Base-by-base conservation (phyloP, 2,329 filamentous ascomycete genomes). In the Botryotinia narcissicola region DNA sequence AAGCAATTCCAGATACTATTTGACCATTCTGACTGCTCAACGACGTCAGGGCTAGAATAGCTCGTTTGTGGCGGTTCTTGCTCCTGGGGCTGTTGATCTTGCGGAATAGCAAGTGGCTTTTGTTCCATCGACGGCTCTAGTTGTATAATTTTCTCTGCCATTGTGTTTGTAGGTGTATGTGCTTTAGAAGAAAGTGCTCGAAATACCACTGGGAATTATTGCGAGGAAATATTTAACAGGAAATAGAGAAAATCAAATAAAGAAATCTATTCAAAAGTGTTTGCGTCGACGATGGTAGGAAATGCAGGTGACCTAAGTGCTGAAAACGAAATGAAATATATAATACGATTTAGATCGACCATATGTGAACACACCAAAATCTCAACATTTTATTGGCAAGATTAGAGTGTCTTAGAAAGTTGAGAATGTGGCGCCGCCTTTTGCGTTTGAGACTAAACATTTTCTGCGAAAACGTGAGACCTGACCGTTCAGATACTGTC, bases 1-100 rank as follows among this genome's bases (percentile, higher is more conserved):
- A 72, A 72, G 59, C 71, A 72, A 68, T 72, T 42, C 71, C 71
- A 72, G 20, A 68, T 51, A 44, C 48, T 61, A 48, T 68, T 60
- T 46, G 37, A n/a, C 62, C 71, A 72, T 72, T 40, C 59, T 61
- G 71, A 72, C 18, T 61, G 12, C 44, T 66, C 48, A 8, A 68
- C 25, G 12, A 42, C 25, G 20, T 63, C 62, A 35, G 40, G 67
- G 29, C 67, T 54, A 37, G 51, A 35, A 70, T 70, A 70, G 37
- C 18, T 35, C 25, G 67, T 35, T 60, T 6, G 37, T 70, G 57
- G 66, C 35, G 29, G 48, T 20, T 61, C 22, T 22, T 72, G 70
- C 12, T 57, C 60, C 35, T 66, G 70, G 25, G 32, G 48, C 35
- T 64, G 57, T 46, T 71, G 42, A 8, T 67, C 35, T 66, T 48